Evolutionary conservation across 2,329 filamentous ascomycete species (phyloP).

Genomic region (Macrophomina tecta): DNA sequence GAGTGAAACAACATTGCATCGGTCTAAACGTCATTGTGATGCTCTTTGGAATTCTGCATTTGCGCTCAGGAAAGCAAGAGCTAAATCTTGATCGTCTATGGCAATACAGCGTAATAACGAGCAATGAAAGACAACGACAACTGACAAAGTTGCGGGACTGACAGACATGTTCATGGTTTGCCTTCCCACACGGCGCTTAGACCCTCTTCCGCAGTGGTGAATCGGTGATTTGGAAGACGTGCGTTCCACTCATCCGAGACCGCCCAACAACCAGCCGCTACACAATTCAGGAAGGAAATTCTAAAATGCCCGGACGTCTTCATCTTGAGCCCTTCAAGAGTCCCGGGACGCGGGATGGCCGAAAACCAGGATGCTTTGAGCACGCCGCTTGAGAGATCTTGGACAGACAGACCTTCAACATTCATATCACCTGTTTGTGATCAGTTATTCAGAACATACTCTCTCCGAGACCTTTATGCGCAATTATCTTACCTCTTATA

Average conservation of each 20-base stretch:
- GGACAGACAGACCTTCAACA: neutral
- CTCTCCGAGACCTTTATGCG: no score
- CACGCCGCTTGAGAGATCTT: neutral
- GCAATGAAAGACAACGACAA: no score
- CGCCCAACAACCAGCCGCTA: neutral
- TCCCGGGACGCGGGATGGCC: neutral
- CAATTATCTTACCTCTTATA: no score
- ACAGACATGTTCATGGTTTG: neutral
- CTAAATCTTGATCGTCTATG: no score
- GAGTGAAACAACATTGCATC: no score
- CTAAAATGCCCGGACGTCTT: neutral
- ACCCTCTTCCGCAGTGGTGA: neutral
- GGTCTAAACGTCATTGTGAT: no score
- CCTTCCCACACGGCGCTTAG: neutral
- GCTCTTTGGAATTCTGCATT: no score
- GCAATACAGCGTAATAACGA: no score
- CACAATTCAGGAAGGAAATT: neutral
- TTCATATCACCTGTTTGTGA: neutral
- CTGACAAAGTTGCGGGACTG: no score
- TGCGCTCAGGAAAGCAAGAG: no score
- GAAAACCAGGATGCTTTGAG: neutral
- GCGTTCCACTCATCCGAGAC: neutral
- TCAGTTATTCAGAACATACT: accelerated
- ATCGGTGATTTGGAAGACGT: neutral
- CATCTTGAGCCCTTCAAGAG: neutral